Base-by-base conservation (phyloP, 116 monocot genomes). In the Posidonia oceanica region DNA sequence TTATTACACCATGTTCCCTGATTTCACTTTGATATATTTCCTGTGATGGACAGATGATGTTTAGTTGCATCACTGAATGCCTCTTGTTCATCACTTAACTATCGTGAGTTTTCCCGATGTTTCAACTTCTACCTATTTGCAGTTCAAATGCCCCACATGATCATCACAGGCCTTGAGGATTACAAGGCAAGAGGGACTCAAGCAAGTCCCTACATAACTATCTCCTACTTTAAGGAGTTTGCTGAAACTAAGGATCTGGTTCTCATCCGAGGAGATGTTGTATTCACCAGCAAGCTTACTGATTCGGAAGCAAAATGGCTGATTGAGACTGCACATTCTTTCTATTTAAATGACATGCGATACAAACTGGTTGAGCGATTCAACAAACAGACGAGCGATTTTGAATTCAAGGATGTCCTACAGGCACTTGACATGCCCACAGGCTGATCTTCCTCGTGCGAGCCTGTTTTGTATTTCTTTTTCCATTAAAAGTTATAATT, bases 381-480 rank as follows among this genome's bases (percentile, higher is more conserved):
- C 85, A 97, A 97, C 80, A 97, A 92, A 72, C 74, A 82, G 63
- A 84, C 97, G 3, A 87, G 75, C 36, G 93, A 97, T 7, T 97
- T 97, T 66, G 97, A 97, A 80, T 97, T 97, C 78, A 86, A 82
- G 53, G 90, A 97, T 81, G 93, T 97, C 22, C 87, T 97, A 39
- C 81, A 83, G 68, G 83, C 89, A 41, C 85, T 97, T 17, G 97
- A 92, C 39, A 92, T 97, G 85, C 93, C 89, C 17, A 66, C 69
- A 17, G 5, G 67, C 36, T 68, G 68, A 75, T 53, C 16, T 37
- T 63, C 16, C 17, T 59, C 4, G 44, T 44, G 8, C 2, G 44
- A 44, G 8, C 44, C 4, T 44, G 4, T 44, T 44, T 44, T 44
- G 44, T 44, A 44, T 44, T 44, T 8, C 8, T 44, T 44, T 44